A percentile compares a stretch with the other conserved stretches of the same genome.
These are phyloP conservation scores for Triticum urartu DNA, from an alignment of 176 grass and related monocot genomes.

Conservation along the genomic window DNA sequence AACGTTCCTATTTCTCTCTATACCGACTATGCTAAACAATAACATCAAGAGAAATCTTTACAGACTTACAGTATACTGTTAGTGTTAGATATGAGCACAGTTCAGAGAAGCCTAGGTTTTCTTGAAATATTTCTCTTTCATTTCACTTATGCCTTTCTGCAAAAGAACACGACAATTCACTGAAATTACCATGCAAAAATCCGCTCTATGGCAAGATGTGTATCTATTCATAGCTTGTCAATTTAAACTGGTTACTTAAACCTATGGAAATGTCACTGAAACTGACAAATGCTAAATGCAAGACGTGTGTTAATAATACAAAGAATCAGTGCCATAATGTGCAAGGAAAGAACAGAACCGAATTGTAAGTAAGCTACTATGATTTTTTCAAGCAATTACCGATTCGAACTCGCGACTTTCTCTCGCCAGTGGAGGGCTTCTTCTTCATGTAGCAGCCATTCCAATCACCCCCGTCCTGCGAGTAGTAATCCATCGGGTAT, in stretches of 20 bases:
- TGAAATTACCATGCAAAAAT: background rate
- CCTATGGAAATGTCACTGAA: background rate
- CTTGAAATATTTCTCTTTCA: background rate
- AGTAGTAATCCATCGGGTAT: constrained; percentile 96
- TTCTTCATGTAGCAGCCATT: constrained; percentile 93
- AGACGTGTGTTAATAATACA: background rate
- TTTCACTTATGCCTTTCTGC: background rate
- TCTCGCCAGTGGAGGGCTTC: constrained; percentile 45
- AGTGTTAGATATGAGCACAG: background rate
- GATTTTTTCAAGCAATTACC: constrained; percentile 31
- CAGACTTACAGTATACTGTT: background rate
- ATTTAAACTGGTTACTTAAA: background rate
- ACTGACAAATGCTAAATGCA: background rate
- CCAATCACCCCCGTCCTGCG: constrained; percentile 93
- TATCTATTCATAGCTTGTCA: background rate
- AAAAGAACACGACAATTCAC: background rate
- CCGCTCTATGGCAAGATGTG: background rate
- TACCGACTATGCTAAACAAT: background rate
- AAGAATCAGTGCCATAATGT: background rate
- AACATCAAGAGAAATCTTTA: background rate
- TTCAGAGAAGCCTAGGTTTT: background rate
- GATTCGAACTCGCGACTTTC: constrained; percentile 29
- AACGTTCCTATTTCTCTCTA: background rate
- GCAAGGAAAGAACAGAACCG: background rate
- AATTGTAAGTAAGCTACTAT: background rate